Conservation (phyloP, 768 basidiomycete species). For the Austroboletus eburneus region DNA sequence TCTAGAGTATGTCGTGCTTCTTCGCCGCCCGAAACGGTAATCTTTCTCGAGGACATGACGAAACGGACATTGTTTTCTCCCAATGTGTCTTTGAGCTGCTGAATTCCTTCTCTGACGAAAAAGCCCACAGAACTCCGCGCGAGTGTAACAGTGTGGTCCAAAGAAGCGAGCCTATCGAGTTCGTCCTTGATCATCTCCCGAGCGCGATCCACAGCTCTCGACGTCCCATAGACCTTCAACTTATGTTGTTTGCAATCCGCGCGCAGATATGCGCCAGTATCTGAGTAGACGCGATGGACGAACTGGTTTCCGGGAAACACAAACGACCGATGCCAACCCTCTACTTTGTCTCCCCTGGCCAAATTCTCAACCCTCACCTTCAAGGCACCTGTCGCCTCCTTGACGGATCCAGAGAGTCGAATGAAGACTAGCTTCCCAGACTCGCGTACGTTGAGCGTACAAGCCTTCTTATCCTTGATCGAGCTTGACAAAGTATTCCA, state of each 20-base stretch:
- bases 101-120: slow-evolving; percentile 49
- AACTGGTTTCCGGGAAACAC: slow-evolving; percentile 27
- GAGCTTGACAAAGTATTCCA: slow-evolving; percentile 44
- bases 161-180: slow-evolving; percentile 42
- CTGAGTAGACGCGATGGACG: slow-evolving; percentile 29
- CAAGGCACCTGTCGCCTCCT: slow-evolving; percentile 49
- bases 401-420: slow-evolving; percentile 47
- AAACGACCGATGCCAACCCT: slow-evolving; percentile 50
- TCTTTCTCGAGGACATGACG: slow-evolving; percentile 36
- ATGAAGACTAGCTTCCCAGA: slow-evolving; percentile 32
- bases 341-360: slow-evolving; percentile 46
- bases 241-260: slow-evolving; percentile 42
- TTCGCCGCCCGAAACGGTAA: slow-evolving; percentile 55
- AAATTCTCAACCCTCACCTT: slow-evolving; percentile 59
- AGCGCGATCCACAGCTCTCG: slow-evolving; percentile 37
- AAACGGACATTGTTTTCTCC: slow-evolving; percentile 53
- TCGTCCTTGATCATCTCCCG: slow-evolving; percentile 44
- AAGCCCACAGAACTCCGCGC: slow-evolving; percentile 41
- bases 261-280: slow-evolving; percentile 42
- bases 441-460: slow-evolving; percentile 30
- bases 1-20: slow-evolving; percentile 47
- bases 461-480: slow-evolving; percentile 35
- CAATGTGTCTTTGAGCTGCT: slow-evolving; percentile 46
- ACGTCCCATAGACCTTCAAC: slow-evolving; percentile 45
- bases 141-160: slow-evolving; percentile 40